Evolutionary conservation across 257 asterid genomes (phyloP), one percentile per base, ranked within the genome.

Genomic region (Przewalskia tangutica): DNA sequence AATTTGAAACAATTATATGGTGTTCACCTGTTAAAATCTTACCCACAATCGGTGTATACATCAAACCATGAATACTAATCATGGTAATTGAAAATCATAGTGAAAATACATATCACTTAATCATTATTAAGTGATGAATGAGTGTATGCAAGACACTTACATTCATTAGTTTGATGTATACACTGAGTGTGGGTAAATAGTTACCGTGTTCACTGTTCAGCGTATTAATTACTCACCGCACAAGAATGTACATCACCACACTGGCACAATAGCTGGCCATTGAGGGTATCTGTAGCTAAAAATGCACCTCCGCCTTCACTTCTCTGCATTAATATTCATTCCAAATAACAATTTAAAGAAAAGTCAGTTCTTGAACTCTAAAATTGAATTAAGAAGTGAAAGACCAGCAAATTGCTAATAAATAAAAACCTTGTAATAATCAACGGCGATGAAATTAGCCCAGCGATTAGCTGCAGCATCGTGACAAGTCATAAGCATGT

Each of bases 241-340:
- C 97, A 92, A 17, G 95, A 88, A 77, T 89, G 91, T 8, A 94
- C 88, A 70, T 92, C 92, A 9, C 91, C 82, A 89, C 94, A 85
- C 6, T 93, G 88, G 75, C 98, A 94, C 65, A 94, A 84, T 8
- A 91, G 90, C 85, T 89, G 92, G 77, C 98, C 98, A 66, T 90
- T 94, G 1, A 90, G 87, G 27, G 77, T 63, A 82, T 94, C 98
- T 55, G 89, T 82, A 0, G 97, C 92, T 79, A 83, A 79, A 84
- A 94, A 94, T 60, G 95, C 18, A 40, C 98, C 98, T 32, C 97
- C 98, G 44, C 98, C 97, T 53, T 90, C 90, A 55, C 98, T 94
- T 85, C 97, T 91, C 98, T 94, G 83, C 88, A 86, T 46, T 44
- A 27, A 27, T 27, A 71, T 36, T 44, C 10, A 70, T 70, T 34